Evolutionary conservation across 768 basidiomycete species (phyloP).

Genomic region (Termitomyces sp.): DNA sequence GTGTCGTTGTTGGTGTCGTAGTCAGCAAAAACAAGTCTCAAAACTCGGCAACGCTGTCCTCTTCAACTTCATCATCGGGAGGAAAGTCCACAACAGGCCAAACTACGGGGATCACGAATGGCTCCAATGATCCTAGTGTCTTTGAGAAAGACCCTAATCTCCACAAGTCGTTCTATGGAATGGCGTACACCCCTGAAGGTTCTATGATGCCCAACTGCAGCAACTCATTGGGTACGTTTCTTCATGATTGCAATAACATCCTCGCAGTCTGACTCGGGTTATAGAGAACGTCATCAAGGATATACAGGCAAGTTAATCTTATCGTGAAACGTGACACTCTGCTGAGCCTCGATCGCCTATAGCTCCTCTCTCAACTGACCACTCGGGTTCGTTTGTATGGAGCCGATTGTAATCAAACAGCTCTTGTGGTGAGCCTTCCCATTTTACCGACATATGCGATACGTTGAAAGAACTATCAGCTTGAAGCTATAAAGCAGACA

Average conservation of each 20-base stretch:
- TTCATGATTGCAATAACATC: background rate
- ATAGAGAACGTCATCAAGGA: constrained; percentile 65
- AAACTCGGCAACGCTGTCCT: constrained; percentile 19
- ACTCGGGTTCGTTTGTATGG: constrained; percentile 79
- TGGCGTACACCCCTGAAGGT: constrained; percentile 83
- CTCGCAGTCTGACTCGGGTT: constrained; percentile 1
- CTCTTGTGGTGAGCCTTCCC: constrained; percentile 54
- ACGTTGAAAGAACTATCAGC: constrained; percentile 29
- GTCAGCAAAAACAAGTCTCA: constrained; percentile 50
- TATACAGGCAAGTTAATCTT: constrained; percentile 51
- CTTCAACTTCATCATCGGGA: background rate
- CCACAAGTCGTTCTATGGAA: constrained; percentile 74
- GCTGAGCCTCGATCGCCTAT: constrained; percentile 14
- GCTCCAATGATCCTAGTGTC: constrained; percentile 58
- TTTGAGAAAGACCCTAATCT: constrained; percentile 68
- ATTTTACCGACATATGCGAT: background rate
- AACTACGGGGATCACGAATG: background rate
- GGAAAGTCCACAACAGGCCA: constrained; percentile 10
- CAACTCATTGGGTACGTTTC: constrained; percentile 38
- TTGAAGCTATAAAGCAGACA: constrained; percentile 87
- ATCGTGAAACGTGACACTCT: background rate
- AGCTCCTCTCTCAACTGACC: constrained; percentile 86
- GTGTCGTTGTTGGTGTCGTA: constrained; percentile 61
- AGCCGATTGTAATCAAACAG: constrained; percentile 81
- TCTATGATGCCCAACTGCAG: constrained; percentile 68